These are phyloP conservation scores for Sorghum bicolor DNA, from an alignment of 176 grass and related monocot genomes.

Conservation along the genomic window DNA sequence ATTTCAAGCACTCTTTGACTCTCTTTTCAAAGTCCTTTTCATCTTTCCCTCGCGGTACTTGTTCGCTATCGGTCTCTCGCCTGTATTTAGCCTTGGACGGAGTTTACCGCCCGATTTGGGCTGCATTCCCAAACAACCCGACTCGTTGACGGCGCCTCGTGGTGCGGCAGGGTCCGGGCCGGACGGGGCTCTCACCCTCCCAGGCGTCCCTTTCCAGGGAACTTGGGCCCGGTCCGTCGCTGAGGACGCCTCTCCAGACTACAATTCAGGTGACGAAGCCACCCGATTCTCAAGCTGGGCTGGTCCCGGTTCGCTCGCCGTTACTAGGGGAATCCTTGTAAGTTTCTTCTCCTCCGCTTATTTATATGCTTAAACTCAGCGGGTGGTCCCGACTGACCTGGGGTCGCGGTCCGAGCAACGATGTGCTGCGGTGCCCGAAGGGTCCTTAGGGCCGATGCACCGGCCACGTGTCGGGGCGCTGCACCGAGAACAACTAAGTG, in stretches of 20 bases:
- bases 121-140: slow-evolving; percentile 56
- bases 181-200: background rate
- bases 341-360: slow-evolving; percentile 35
- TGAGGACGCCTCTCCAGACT: slow-evolving; percentile 45
- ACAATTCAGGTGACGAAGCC: slow-evolving; percentile 9
- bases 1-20: slow-evolving; percentile 77
- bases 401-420: no score
- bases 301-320: slow-evolving; percentile 43
- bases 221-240: background rate
- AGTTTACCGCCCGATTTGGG: slow-evolving; percentile 46
- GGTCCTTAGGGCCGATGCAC: no score
- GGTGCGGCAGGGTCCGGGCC: slow-evolving; percentile 37
- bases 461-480: no score
- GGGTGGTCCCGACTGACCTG: background rate
- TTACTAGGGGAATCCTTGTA: slow-evolving; percentile 39
- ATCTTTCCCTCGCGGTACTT: slow-evolving; percentile 14
- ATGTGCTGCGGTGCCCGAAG: no score
- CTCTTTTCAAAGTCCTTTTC: slow-evolving; percentile 18
- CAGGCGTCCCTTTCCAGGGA: background rate
- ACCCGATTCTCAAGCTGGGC: slow-evolving; percentile 14
- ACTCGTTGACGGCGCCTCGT: slow-evolving; percentile 49
- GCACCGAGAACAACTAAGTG: no score
- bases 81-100: slow-evolving; percentile 59
- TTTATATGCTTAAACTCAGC: slow-evolving; percentile 15
- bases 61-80: slow-evolving; percentile 66